Evolutionary conservation across 148 eudicot species (phyloP), one percentile per base, ranked within the genome.

Genomic region (Camellia granthamiana): DNA sequence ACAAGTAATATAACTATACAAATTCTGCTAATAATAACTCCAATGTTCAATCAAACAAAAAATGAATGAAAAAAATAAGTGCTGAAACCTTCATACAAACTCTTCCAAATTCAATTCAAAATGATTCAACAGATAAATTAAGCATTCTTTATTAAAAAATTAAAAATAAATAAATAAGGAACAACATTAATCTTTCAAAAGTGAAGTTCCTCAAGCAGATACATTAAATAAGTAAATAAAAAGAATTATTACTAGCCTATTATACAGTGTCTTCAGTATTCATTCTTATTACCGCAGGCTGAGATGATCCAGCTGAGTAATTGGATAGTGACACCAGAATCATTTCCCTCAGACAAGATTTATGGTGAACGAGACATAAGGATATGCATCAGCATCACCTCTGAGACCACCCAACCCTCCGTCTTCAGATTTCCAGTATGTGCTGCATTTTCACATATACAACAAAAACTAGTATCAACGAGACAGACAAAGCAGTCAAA

Each of bases 331-430:
- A 63, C 6, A 38, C 56, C 30, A 10, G 64, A 76, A 54, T 61
- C 11, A 19, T 62, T 41, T 62, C 7, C 74, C 74, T 88, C 78
- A 88, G n/a, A 76, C 70, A 47, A 94, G 95, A 84, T 94, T 94
- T 77, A 94, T 87, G 38, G 97, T 97, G 96, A 96, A 92, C 76
- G 93, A 94, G 85, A 94, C 98, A n/a, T 94, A 94, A 51, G 99
- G 97, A 84, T 97, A 90, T 0, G 92, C 63, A 64, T 97, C 98
- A 13, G 92, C 88, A 79, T 97, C 99, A 70, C 95, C 97, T 63
- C 87, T 96, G 41, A 97, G 83, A 69, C 94, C 94, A 16, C 86
- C 95, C 91, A 92, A 89, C 77, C 90, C 88, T 79, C 90, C 94
- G 72, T 97, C 97, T 78, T 94, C 99, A 65, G 88, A 65, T 84